Evolutionary conservation across 768 basidiomycete species (phyloP), one percentile per base, ranked within the genome.

Genomic region (Suillus brevipes): DNA sequence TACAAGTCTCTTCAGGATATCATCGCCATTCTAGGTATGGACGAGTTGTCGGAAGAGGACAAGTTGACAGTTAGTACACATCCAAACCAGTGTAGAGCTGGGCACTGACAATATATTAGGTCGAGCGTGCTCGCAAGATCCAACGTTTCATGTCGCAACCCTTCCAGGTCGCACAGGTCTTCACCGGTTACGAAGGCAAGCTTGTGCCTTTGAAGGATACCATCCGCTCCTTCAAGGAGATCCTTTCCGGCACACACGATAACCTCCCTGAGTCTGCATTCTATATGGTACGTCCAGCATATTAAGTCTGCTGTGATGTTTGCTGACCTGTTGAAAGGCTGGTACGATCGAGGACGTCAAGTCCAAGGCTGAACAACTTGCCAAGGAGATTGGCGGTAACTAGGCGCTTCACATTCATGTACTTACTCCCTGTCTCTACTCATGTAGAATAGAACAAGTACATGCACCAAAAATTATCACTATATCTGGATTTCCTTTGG

Each of bases 131-230:
- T 68, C 94, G 95, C 79, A 97, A 97, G 85, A 95, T 98, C 75
- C 95, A 94, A 79, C 92, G 95, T 84, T 98, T 99, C 93, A 99
- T 99, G 97, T 98, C 95, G 71, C 96, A 99, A 83, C 97, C 97
- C 68, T 99, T 99, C 95, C 92, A 94, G 78, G 97, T 98, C 78
- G 97, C 96, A 64, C 95, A 98, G 84, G 95, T 97, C 80, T 98
- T 99, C 89, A 99, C 97, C 76, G 97, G 97, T 85, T 96, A 94
- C 75, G 96, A 97, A 85, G 97, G 97, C 76, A 93, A 91, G 79
- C 93, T 99, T 67, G 97, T 99, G 42, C 84, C 96, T 16, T 83
- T 99, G 70, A 98, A 98, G 85, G 96, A 99, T 78, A 96, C 94
- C 67, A 79, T 96, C 74, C 92, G 92, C 72, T 96, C 97, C 49